Evolutionary conservation across 2,329 filamentous ascomycete genomes (phyloP), one percentile per base, ranked within the genome.

Genomic region (Macrophomina pseudophaseolina): DNA sequence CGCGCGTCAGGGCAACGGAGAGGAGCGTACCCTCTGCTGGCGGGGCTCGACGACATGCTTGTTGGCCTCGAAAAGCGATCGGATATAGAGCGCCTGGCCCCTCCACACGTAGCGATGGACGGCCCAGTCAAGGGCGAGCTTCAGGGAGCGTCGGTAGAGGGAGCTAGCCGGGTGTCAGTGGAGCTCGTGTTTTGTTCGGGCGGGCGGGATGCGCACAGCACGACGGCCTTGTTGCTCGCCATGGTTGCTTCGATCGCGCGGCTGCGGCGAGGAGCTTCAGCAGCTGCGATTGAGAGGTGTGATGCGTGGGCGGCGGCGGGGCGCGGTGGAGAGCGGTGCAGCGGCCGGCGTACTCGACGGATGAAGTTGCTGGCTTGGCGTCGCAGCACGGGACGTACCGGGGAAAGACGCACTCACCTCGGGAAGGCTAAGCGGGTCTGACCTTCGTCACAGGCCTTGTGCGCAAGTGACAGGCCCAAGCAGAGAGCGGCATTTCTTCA

Each of bases 21-120:
- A 12, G 6, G 18, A 46, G 5, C 66, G 70, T 86, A 97, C 94
- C 82, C 90, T 90, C 82, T 94, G 91, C 81, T 94, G 91, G 80
- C 93, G 88, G 42, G 92, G 92, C 76, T 97, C 92, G 67, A 87
- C 88, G 68, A 98, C 84, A 77, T 93, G 84, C 78, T 88, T 92
- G 80, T 99, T 98, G 67, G 93, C 93, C 79, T 99, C 95, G 77
- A 98, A 99, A 14, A 98, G 86, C 44, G 91, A 93, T 74, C 95
- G 90, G 74, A 99, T 97, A 80, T 99, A 98, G 70, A 98, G 84
- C 38, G 95, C 95, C 81, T 98, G 95, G 69, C 94, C 94, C 74
- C 95, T 91, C 94, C 95, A 99, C 69, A 97, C 82, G 74, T 94
- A 88, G 72, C 95, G 88, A 78, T 97, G 92, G 70, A 98, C 93